These are phyloP conservation scores for Tulasnella sp. DNA, from an alignment of 768 basidiomycete species.

Conservation along the genomic window DNA sequence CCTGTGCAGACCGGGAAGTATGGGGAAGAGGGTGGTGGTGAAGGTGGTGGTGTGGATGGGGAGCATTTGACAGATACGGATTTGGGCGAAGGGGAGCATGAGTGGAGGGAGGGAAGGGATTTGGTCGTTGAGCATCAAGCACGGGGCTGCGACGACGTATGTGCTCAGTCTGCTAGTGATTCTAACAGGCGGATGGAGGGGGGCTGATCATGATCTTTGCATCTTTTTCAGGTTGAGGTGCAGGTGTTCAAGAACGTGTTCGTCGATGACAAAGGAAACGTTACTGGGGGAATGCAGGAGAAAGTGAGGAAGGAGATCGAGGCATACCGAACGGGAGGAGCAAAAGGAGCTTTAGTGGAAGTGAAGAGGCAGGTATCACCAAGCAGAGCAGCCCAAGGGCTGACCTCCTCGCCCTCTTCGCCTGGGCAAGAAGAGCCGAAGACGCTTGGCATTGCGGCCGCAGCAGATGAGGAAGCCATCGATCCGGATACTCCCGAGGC, in stretches of 20 bases:
- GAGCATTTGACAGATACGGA: background rate
- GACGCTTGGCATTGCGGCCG: too few species aligned
- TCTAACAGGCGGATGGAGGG: too few species aligned
- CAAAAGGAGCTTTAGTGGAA: background rate
- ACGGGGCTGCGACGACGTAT: slow-evolving; percentile 58
- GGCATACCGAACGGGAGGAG: background rate
- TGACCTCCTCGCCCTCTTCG: background rate
- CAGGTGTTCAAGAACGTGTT: slow-evolving; percentile 44
- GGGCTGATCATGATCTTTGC: too few species aligned
- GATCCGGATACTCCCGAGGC: too few species aligned
- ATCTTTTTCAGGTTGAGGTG: slow-evolving; percentile 50
- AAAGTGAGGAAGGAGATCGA: background rate
- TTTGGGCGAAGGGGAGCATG: slow-evolving; percentile 25
- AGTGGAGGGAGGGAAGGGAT: slow-evolving; percentile 67
- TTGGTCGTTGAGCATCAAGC: slow-evolving; percentile 50
- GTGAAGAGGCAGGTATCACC: background rate
- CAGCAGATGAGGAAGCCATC: too few species aligned
- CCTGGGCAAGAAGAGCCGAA: background rate
- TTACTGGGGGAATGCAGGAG: background rate
- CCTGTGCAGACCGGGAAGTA: slow-evolving; percentile 36
- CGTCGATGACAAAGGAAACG: slow-evolving; percentile 19
- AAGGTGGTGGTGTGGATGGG: background rate
- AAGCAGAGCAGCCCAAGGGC: background rate
- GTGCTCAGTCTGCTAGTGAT: too few species aligned
- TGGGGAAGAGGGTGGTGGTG: slow-evolving; percentile 14